Evolutionary conservation across 2,329 filamentous ascomycete species (phyloP), one percentile per base, ranked within the genome.

Genomic region (Aspergillus candidus): DNA sequence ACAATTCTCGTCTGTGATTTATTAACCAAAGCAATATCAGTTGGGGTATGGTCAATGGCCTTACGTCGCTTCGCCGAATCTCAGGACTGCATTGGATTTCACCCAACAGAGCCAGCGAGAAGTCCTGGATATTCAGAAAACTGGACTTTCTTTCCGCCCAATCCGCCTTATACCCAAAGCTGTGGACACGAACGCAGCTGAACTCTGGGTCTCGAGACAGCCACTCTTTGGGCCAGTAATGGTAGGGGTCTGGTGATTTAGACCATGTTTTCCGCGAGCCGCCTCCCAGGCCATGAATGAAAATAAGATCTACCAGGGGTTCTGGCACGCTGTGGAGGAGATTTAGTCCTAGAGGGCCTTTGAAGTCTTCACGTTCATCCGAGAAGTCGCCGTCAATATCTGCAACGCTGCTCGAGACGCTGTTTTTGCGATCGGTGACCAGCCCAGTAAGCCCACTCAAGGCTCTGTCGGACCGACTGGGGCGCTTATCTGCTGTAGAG

Each of bases 221-320:
- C 65, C 66, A 73, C 27, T 55, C 41, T 44, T 63, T 49, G 1
- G 71, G 70, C 71, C 70, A 73, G 47, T 67, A 73, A 10, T 58
- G 47, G 1, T 44, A 40, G 0, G 52, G 55, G 36, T 66, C 54
- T 2, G 51, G 38, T 1, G 58, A 51, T 42, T 67, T 65, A 6
- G 59, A 58, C 70, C 72, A 74, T 46, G 71, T 72, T 44, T 66
- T 43, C 18, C 43, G 13, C 3, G 40, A 43, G n/a, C 32, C 42
- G 3, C 50, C 50, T 2, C 50, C 65, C 2, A 58, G 53, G 5
- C 68, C n/a, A 58, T 69, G 49, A 39, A 47, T 38, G 45, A 59
- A 44, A 36, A 56, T 18, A 13, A 56, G 32, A 51, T 61, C 32
- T 47, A 65, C 30, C 42, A 56, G 7, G 40, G 41, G 44, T 6